phyloP scores from a whole-genome alignment of 495 filamentous ascomycete genomes.

The Xylaria castorea region DNA sequence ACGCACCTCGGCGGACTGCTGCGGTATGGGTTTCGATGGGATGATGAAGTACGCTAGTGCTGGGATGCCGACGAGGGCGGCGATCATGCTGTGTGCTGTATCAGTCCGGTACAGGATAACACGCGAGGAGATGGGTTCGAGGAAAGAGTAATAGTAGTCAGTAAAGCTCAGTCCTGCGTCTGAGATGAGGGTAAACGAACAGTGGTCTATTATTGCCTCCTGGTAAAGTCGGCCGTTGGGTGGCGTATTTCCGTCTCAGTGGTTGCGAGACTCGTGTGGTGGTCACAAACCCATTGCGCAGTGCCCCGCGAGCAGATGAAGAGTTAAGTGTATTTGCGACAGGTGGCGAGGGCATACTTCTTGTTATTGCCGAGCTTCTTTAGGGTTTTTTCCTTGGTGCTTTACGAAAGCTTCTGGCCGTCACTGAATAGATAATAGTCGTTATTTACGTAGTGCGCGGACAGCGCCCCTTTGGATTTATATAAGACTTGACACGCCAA shows the following conservation, averaged over 20 bases:
- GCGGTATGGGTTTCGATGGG: conserved; percentile 5
- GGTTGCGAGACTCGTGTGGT: not conserved
- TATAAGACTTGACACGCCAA: not conserved
- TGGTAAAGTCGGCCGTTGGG: conserved; percentile 5
- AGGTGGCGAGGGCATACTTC: conserved; percentile 10
- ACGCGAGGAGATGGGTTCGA: not conserved
- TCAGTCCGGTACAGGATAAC: not conserved
- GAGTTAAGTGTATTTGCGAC: conserved; percentile 29
- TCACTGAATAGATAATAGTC: not conserved
- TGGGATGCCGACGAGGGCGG: conserved; percentile 12
- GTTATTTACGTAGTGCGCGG: not conserved
- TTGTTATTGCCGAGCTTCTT: not conserved
- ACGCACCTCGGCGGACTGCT: not conserved
- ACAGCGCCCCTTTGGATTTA: not conserved
- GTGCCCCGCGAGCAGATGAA: not conserved
- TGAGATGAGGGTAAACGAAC: not conserved
- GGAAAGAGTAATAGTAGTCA: not conserved
- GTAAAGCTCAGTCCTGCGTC: not conserved
- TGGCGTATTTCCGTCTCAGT: conserved; percentile 17
- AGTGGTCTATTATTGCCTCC: conserved; percentile 13
- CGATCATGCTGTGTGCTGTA: conserved; percentile 20
- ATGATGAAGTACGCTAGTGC: conserved; percentile 25
- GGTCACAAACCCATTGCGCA: not conserved
- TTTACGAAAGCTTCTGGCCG: not conserved
- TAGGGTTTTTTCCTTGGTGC: not conserved